Evolutionary conservation across 148 eudicot genomes (phyloP).

Genomic region (Cornus kousa): DNA sequence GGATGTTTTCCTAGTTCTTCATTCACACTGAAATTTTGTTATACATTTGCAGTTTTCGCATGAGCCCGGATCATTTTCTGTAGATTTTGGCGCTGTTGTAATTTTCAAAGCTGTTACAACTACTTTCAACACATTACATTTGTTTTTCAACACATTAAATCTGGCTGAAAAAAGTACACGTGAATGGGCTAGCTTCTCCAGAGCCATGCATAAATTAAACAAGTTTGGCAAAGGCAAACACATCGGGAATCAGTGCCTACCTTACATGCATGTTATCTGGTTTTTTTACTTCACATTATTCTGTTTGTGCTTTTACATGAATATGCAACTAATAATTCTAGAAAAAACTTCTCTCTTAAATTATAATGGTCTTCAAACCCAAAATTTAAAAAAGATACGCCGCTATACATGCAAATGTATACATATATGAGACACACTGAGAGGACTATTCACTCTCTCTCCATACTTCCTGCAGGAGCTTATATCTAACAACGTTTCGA

Average conservation of each 20-base stretch:
- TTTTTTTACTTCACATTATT: neutral
- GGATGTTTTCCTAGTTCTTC: too few species aligned
- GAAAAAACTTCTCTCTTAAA: neutral
- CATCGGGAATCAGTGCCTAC: too few species aligned
- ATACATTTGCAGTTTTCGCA: neutral
- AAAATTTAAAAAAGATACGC: neutral
- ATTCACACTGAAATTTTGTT: too few species aligned
- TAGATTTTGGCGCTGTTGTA: too few species aligned
- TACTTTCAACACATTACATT: too few species aligned
- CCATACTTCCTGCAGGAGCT: conserved; percentile 81
- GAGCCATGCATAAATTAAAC: neutral
- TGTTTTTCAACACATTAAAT: too few species aligned
- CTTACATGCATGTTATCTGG: neutral
- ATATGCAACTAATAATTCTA: too few species aligned
- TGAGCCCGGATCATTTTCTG: too few species aligned
- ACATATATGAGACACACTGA: neutral
- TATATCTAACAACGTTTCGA: conserved; percentile 60
- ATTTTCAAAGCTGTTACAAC: too few species aligned
- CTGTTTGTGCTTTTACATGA: neutral
- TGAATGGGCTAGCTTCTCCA: too few species aligned
- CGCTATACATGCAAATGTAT: neutral
- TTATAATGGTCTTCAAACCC: neutral
- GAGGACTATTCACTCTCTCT: conserved; percentile 40
- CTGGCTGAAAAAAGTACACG: too few species aligned
- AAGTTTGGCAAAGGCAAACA: neutral